Evolutionary conservation across 306 rosid species (phyloP).

Genomic region (Purshia tridentata): DNA sequence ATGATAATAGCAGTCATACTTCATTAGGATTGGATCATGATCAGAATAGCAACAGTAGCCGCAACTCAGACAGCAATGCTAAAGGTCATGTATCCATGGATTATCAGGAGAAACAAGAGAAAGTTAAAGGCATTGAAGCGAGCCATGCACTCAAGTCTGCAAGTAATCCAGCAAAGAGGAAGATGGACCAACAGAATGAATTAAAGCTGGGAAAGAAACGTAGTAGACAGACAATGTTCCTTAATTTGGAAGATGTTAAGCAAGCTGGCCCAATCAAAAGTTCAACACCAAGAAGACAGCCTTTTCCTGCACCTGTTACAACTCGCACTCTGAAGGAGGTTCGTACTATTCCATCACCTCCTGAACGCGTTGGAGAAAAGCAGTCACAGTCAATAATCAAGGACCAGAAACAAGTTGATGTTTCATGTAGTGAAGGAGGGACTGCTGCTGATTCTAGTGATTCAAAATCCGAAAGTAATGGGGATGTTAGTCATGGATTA

Average conservation of each 20-base stretch:
- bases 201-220: constrained; percentile 97
- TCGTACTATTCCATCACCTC: constrained; percentile 47
- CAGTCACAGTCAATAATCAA: constrained; percentile 39
- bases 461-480: constrained; percentile 64
- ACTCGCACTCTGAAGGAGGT: constrained; percentile 75
- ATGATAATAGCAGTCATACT: constrained; percentile 44
- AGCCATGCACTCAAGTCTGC: constrained; percentile 74
- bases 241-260: constrained; percentile 93
- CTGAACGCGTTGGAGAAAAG: constrained; percentile 63
- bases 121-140: constrained; percentile 82
- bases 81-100: constrained; percentile 59
- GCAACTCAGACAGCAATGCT: constrained; percentile 51
- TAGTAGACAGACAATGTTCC: constrained; percentile 87
- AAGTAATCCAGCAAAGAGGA: constrained; percentile 80
- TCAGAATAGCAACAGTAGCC: constrained; percentile 47
- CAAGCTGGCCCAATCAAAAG: constrained; percentile 89
- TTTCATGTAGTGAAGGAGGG: constrained; percentile 56
- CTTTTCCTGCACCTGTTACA: constrained; percentile 55
- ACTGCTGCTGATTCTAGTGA: constrained; percentile 51
- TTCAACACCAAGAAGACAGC: constrained; percentile 88
- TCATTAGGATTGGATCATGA: constrained; percentile 55
- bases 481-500: constrained; percentile 54
- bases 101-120: constrained; percentile 72
- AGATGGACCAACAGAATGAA: constrained; percentile 75
- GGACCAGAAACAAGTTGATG: constrained; percentile 69